These are phyloP conservation scores for Suillus decipiens DNA, from an alignment of 768 basidiomycete genomes.

Conservation along the genomic window DNA sequence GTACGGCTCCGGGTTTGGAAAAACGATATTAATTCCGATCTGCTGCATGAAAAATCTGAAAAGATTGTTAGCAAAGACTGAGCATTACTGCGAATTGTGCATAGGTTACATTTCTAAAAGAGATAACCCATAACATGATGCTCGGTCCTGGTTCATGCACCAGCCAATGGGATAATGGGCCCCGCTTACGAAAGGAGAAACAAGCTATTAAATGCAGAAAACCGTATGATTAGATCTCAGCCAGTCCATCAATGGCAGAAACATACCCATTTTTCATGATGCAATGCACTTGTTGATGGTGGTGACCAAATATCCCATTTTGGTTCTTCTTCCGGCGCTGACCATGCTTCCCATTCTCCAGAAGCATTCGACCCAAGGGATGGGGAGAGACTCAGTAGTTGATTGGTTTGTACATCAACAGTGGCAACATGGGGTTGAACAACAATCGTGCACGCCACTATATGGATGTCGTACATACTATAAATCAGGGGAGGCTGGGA, in stretches of 20 bases:
- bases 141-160: constrained; percentile 2
- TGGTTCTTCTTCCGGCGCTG: not conserved
- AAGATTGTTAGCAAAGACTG: not conserved
- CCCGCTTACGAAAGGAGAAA: not conserved
- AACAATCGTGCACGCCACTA: constrained; percentile 15
- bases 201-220: not conserved
- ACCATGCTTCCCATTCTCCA: not conserved
- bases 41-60: constrained; percentile 3
- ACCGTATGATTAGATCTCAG: not conserved
- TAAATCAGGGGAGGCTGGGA: not conserved
- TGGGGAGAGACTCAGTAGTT: not conserved
- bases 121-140: constrained; percentile 2
- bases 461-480: constrained; percentile 6
- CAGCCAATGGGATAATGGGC: not conserved
- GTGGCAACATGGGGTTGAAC: constrained; percentile 2
- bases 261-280: constrained; percentile 10
- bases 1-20: too few relatives aligned
- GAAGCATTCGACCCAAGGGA: not conserved
- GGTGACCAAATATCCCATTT: constrained; percentile 16
- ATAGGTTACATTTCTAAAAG: not conserved
- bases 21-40: too few relatives aligned
- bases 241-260: not conserved
- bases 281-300: not conserved
- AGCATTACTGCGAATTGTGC: not conserved
- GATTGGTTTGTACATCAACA: constrained; percentile 9